A percentile compares a stretch with the other conserved stretches of the same genome.
phyloP scores from a whole-genome alignment of 176 grass and related monocot species.

The Dendrocalamus sinicus region DNA sequence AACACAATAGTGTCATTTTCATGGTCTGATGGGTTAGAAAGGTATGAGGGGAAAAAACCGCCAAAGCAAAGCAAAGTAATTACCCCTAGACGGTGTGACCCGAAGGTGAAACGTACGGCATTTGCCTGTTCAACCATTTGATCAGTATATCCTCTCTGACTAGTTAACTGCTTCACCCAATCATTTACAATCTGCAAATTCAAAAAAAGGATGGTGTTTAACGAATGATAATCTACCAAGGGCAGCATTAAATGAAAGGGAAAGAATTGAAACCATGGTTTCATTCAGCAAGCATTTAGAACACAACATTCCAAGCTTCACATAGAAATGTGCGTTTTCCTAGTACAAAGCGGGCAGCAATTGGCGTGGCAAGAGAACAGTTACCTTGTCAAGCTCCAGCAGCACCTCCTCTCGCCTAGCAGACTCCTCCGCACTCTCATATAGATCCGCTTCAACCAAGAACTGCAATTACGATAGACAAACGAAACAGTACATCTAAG shows the following conservation, averaged over 20 bases:
- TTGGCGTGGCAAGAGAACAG: not conserved
- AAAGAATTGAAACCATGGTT: not conserved
- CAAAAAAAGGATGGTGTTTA: not conserved
- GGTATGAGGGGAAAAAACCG: not conserved
- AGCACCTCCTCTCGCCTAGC: conserved; percentile 73
- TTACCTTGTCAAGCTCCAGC: conserved; percentile 75
- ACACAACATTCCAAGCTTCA: not conserved
- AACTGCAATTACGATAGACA: conserved; percentile 49
- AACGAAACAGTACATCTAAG: not conserved
- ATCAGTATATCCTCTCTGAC: conserved; percentile 86
- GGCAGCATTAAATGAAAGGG: not conserved
- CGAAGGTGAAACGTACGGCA: conserved; percentile 93
- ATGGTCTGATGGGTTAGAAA: not conserved
- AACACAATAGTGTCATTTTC: not conserved
- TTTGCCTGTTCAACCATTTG: conserved; percentile 93
- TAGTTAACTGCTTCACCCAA: conserved; percentile 91
- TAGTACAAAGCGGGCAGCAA: not conserved
- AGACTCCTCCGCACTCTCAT: conserved; percentile 67
- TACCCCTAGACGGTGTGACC: conserved; percentile 94
- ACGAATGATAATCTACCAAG: not conserved
- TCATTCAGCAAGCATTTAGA: not conserved
- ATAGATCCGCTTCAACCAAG: conserved; percentile 67
- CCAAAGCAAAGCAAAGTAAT: not conserved
- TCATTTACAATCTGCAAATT: conserved; percentile 71
- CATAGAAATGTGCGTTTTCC: not conserved